phyloP scores from a whole-genome alignment of 768 basidiomycete genomes.

The Lactarius trivialis region DNA sequence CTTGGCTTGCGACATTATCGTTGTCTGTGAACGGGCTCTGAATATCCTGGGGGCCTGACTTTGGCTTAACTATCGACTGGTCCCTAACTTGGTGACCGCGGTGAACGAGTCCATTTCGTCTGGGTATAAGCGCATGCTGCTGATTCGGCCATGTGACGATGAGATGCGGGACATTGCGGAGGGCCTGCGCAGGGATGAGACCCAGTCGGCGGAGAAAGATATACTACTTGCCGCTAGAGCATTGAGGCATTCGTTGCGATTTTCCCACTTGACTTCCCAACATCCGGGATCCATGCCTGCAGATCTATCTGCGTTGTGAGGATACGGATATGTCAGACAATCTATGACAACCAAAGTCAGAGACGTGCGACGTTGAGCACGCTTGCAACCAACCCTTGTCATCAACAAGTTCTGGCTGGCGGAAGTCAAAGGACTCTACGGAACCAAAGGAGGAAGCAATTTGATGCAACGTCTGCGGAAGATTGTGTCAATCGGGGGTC shows the following conservation, averaged over 20 bases:
- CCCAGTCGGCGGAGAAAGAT: not conserved
- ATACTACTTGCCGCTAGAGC: constrained; percentile 54
- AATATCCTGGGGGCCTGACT: not conserved
- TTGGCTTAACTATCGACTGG: not conserved
- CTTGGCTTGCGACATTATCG: not conserved
- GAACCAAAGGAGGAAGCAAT: constrained; percentile 57
- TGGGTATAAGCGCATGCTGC: constrained; percentile 26
- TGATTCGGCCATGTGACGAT: constrained; percentile 80
- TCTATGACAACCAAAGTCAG: not conserved
- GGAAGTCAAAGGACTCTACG: constrained; percentile 48
- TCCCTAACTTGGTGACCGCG: constrained; percentile 11
- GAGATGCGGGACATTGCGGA: constrained; percentile 63
- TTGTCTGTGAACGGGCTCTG: not conserved
- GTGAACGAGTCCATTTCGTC: constrained; percentile 3
- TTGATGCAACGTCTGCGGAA: constrained; percentile 41
- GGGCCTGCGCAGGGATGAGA: constrained; percentile 39
- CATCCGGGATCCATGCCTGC: constrained; percentile 51
- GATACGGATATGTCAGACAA: constrained; percentile 24
- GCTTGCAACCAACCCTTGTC: constrained; percentile 14
- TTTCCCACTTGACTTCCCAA: constrained; percentile 77
- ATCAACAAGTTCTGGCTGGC: constrained; percentile 16
- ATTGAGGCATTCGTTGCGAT: constrained; percentile 67
- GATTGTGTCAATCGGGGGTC: not conserved
- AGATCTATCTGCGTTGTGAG: constrained; percentile 53
- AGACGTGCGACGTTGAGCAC: not conserved